Percentiles rank a stretch among this genome's conserved stretches.
Conservation (phyloP, 164 flowering plant genomes). For the Buxus sempervirens region DNA sequence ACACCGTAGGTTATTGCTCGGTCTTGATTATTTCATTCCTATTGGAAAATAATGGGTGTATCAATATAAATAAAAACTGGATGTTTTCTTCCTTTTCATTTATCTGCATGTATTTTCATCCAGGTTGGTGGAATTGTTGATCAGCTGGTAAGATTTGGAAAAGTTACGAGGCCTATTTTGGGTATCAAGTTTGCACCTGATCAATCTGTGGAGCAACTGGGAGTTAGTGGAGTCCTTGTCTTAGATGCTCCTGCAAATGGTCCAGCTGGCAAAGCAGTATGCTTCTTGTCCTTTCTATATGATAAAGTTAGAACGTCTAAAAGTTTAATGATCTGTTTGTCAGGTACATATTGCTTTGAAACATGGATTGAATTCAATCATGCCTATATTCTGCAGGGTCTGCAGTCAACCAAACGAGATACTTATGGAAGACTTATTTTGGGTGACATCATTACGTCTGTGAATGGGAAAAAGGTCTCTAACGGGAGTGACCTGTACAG, state of each 20-base stretch:
- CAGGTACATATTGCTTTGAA: neutral
- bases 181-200: slow-evolving; percentile 80
- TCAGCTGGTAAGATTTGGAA: slow-evolving; percentile 61
- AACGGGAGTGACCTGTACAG: slow-evolving; percentile 95
- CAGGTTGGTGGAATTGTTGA: slow-evolving; percentile 74
- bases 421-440: slow-evolving; percentile 82
- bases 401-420: slow-evolving; percentile 84
- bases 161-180: slow-evolving; percentile 67
- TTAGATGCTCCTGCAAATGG: slow-evolving; percentile 70
- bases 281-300: neutral
- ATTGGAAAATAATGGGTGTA: neutral
- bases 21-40: neutral
- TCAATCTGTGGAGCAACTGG: slow-evolving; percentile 75
- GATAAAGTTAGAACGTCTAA: too few relatives aligned
- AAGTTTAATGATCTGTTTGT: neutral
- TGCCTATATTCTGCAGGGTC: slow-evolving; percentile 51
- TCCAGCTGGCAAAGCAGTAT: slow-evolving; percentile 80
- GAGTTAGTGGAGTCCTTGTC: slow-evolving; percentile 72
- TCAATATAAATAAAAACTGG: too few relatives aligned
- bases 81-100: neutral
- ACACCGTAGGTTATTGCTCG: slow-evolving; percentile 47
- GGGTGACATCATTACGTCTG: slow-evolving; percentile 91
- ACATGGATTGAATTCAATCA: neutral
- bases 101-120: neutral
- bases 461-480: slow-evolving; percentile 80